phyloP scores from a whole-genome alignment of 768 basidiomycete genomes.

The Tubosaeta brunneosetosa region DNA sequence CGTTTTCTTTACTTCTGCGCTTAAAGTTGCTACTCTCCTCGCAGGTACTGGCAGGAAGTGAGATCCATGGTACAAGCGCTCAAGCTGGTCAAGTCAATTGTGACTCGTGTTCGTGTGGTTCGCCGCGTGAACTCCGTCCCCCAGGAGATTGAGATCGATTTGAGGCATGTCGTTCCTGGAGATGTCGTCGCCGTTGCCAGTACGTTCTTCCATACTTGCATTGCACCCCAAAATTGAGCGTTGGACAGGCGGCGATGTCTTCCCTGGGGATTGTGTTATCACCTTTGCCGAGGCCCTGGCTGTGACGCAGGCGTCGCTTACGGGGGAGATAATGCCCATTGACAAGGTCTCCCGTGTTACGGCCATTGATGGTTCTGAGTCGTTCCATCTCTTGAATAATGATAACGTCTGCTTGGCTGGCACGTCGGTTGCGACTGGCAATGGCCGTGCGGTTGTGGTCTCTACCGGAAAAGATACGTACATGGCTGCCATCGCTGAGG shows the following conservation, averaged over 20 bases:
- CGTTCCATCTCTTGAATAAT: constrained; percentile 30
- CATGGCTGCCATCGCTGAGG: constrained; percentile 33
- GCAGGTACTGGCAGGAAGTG: constrained; percentile 32
- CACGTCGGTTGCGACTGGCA: constrained; percentile 32
- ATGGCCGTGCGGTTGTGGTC: constrained; percentile 28
- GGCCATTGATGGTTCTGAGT: constrained; percentile 12
- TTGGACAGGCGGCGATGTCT: constrained; percentile 30
- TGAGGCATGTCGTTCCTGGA: constrained; percentile 30
- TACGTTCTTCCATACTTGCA: constrained; percentile 1
- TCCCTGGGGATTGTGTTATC: constrained; percentile 34
- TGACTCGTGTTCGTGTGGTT: constrained; percentile 30
- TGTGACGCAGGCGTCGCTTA: constrained; percentile 34
- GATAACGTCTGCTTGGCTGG: constrained; percentile 32
- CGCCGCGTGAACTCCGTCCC: constrained; percentile 19
- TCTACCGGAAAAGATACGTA: constrained; percentile 32
- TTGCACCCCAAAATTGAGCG: neutral
- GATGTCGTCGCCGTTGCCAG: constrained; percentile 31
- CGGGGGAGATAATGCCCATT: constrained; percentile 34
- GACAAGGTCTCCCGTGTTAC: constrained; percentile 24
- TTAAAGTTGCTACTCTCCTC: neutral
- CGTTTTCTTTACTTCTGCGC: neutral
- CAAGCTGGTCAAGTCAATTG: constrained; percentile 31
- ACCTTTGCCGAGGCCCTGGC: constrained; percentile 31
- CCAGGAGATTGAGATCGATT: constrained; percentile 29
- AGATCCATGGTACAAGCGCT: constrained; percentile 35